Evolutionary conservation across 345 rosid species (phyloP), one percentile per base, ranked within the genome.

Genomic region (Salix suchowensis): DNA sequence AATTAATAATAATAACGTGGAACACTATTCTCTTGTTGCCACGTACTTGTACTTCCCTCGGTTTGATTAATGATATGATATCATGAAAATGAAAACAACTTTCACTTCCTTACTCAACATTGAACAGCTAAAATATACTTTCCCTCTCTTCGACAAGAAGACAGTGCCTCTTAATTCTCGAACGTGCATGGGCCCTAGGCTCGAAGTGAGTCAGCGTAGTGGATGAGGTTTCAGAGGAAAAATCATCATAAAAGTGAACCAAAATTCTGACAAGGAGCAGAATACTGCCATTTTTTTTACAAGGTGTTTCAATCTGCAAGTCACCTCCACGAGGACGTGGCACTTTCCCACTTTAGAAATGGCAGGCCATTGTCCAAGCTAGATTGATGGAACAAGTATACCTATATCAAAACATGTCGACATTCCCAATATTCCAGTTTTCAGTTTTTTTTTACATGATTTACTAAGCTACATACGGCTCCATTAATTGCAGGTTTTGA

Each of bases 161-260:
- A 3, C 16, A 34, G 40, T 42, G 42, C 67, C 24, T 65, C 39
- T 24, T 65, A 42, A 67, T 74, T 67, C 52, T 74, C 64, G 81
- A 80, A 68, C 73, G 82, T 79, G 83, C 77, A 74, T 78, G 81
- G 78, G 88, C 88, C 82, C 90, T 79, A 79, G 88, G 86, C 88
- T 87, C 86, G 85, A 85, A 82, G 84, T 73, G 79, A 64, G 77
- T 80, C 81, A 76, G 37, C 68, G 34, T 62, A 39, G 11, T 79
- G 77, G 77, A 65, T 72, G 21, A 12, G 24, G 50, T 7, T 34
- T 54, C 28, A 26, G 73, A 70, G 79, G 28, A 42, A 36, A 30
- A 39, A 9, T 3, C 16, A 70, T 70, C 67, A 67, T 58, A 66
- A 65, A 52, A 30, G 48, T 19, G 46, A 12, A 36, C 42, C 74